These are phyloP conservation scores for Podaxis pistillaris DNA, from an alignment of 768 basidiomycete genomes.

Conservation along the genomic window DNA sequence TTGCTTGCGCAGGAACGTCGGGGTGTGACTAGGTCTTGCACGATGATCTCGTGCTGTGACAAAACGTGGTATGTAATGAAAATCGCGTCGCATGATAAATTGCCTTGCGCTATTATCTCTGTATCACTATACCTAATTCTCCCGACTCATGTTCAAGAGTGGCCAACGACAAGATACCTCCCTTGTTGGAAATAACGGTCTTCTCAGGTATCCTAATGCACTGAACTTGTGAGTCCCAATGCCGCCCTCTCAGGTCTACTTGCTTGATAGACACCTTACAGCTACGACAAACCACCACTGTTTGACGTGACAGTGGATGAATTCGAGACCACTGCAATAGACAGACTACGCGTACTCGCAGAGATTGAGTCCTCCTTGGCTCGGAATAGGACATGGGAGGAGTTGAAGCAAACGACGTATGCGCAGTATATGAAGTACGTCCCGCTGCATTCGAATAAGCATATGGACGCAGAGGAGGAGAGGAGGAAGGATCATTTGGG, in stretches of 20 bases:
- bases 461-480: slow-evolving; percentile 53
- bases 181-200: slow-evolving; percentile 30
- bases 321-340: slow-evolving; percentile 89
- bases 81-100: neutral
- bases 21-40: neutral
- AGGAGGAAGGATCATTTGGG: slow-evolving; percentile 83
- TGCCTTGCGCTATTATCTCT: neutral
- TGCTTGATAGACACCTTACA: slow-evolving; percentile 28
- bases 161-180: slow-evolving; percentile 27
- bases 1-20: neutral
- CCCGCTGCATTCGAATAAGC: slow-evolving; percentile 56
- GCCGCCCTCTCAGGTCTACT: neutral
- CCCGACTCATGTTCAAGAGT: slow-evolving; percentile 35
- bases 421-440: slow-evolving; percentile 74
- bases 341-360: slow-evolving; percentile 82
- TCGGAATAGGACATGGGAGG: slow-evolving; percentile 80
- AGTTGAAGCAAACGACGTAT: slow-evolving; percentile 62
- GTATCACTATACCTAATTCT: neutral
- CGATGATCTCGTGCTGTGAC: slow-evolving; percentile 15
- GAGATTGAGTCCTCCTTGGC: slow-evolving; percentile 90
- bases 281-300: slow-evolving; percentile 83
- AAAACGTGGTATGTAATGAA: neutral
- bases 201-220: slow-evolving; percentile 56
- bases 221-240: slow-evolving; percentile 71
- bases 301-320: slow-evolving; percentile 93